Conservation (phyloP, 1,284 basidiomycete genomes). For the Thecaphora frezii region DNA sequence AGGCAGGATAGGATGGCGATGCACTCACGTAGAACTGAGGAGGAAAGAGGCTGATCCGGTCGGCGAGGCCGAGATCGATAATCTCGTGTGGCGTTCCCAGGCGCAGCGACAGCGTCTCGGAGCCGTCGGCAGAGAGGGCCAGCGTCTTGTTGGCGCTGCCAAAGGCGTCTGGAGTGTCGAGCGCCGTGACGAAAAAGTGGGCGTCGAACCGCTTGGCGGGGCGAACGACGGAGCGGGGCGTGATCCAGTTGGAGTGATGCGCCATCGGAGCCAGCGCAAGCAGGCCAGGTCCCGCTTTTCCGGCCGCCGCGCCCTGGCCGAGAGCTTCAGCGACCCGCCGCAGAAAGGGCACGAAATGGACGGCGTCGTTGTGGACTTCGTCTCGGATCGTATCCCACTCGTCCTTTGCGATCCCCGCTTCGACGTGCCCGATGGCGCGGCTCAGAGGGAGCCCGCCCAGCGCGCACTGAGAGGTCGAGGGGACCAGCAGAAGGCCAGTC, state of each 20-base stretch:
- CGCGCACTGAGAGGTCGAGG: conserved; percentile 12
- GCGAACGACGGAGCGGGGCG: conserved; percentile 42
- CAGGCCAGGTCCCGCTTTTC: conserved; percentile 4
- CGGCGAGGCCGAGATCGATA: conserved; percentile 37
- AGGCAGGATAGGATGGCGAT: no score
- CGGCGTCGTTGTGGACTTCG: conserved; percentile 48
- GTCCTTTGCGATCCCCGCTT: conserved; percentile 35
- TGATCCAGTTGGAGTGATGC: conserved; percentile 52
- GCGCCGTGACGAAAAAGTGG: conserved; percentile 49
- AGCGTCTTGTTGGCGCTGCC: conserved; percentile 20
- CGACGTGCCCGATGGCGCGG: conserved; percentile 42
- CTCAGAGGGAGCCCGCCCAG: conserved; percentile 25
- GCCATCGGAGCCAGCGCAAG: conserved; percentile 35
- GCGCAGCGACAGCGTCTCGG: conserved; percentile 40
- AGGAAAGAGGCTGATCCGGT: conserved; percentile 46
- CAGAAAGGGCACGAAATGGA: conserved; percentile 42
- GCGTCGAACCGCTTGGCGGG: conserved; percentile 53
- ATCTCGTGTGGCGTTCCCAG: conserved; percentile 34
- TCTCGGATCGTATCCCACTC: conserved; percentile 44
- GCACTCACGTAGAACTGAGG: conserved; percentile 46
- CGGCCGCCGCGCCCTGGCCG: conserved; percentile 4
- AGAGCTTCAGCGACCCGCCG: conserved; percentile 22
- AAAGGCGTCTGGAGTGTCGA: conserved; percentile 39
- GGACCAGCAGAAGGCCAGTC: conserved; percentile 45
- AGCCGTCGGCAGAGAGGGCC: conserved; percentile 41